phyloP scores from a whole-genome alignment of 2,329 filamentous ascomycete species.

The Pseudogymnoascus sp. region DNA sequence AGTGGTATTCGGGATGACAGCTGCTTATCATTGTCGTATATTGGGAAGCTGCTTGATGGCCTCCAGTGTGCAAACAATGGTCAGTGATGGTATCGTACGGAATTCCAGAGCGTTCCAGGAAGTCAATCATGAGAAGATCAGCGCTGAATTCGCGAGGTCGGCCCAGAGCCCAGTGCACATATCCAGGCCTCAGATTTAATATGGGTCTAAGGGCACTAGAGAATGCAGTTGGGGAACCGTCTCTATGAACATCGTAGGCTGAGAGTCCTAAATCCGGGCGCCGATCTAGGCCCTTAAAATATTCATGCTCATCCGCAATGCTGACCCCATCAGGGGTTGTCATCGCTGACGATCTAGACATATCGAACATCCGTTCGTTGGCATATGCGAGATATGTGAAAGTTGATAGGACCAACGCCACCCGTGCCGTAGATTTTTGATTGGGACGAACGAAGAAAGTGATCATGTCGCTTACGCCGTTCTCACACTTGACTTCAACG shows the following conservation, averaged over 20 bases:
- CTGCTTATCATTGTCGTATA: slow-evolving; percentile 26
- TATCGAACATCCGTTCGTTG: slow-evolving; percentile 31
- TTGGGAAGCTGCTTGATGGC: slow-evolving; percentile 14
- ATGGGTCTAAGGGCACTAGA: slow-evolving; percentile 29
- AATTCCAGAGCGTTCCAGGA: slow-evolving; percentile 25
- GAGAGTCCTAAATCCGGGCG: slow-evolving; percentile 31
- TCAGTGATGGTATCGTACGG: slow-evolving; percentile 31
- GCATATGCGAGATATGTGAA: slow-evolving; percentile 33
- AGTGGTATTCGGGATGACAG: slow-evolving; percentile 30
- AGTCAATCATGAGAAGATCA: slow-evolving; percentile 29
- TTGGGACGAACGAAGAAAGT: slow-evolving; percentile 29
- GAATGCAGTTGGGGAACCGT: slow-evolving; percentile 29
- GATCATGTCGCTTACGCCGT: slow-evolving; percentile 21
- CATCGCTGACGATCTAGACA: slow-evolving; percentile 20
- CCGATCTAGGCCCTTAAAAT: slow-evolving; percentile 21
- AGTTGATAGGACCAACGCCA: slow-evolving; percentile 28
- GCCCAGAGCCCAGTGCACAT: slow-evolving; percentile 29
- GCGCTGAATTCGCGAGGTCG: slow-evolving; percentile 31
- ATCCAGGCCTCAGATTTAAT: slow-evolving; percentile 31
- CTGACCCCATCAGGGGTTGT: slow-evolving; percentile 20
- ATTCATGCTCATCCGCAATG: slow-evolving; percentile 13
- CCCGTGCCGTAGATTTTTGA: slow-evolving; percentile 13
- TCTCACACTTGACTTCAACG: slow-evolving; percentile 22
- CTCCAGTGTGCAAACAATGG: slow-evolving; percentile 28
- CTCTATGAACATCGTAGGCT: slow-evolving; percentile 31